phyloP scores from a whole-genome alignment of 352 stramenopile species.

The Phytophthora brassicae region DNA sequence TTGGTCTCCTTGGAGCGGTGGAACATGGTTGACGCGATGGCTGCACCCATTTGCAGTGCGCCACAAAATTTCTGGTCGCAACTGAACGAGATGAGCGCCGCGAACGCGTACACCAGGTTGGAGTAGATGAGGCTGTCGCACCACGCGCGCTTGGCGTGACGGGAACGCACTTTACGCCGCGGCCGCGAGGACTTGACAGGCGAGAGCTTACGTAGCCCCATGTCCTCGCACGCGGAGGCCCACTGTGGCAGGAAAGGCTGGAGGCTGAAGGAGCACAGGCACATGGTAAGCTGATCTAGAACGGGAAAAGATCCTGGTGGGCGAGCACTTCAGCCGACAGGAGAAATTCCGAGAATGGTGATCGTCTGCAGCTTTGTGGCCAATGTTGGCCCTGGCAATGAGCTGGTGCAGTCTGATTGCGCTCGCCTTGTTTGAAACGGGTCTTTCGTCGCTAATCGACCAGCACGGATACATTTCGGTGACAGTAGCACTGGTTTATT shows the following conservation, averaged over 20 bases:
- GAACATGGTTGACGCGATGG: constrained; percentile 76
- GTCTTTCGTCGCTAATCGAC: constrained; percentile 10
- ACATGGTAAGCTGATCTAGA: constrained; percentile 19
- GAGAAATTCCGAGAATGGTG: constrained; percentile 32
- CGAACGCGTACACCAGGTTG: constrained; percentile 76
- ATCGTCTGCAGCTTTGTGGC: neutral
- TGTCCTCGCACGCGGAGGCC: constrained; percentile 33
- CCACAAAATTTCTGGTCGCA: constrained; percentile 76
- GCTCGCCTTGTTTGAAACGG: constrained; percentile 18
- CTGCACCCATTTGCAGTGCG: constrained; percentile 66
- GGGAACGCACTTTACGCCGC: constrained; percentile 47
- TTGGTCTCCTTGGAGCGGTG: constrained; percentile 84
- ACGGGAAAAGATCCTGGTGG: neutral
- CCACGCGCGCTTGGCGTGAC: constrained; percentile 60
- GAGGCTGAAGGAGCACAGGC: constrained; percentile 37
- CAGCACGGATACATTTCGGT: constrained; percentile 24
- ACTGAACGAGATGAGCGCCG: constrained; percentile 67
- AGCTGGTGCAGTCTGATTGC: constrained; percentile 1
- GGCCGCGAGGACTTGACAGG: constrained; percentile 31
- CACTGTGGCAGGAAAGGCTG: constrained; percentile 36
- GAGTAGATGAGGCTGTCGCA: constrained; percentile 81
- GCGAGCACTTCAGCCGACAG: constrained; percentile 15
- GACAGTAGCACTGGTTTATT: too few relatives aligned
- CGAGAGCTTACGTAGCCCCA: constrained; percentile 39
- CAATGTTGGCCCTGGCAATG: constrained; percentile 17